Evolutionary conservation across 148 eudicot genomes (phyloP), one percentile per base, ranked within the genome.

Genomic region (Chenopodium album): DNA sequence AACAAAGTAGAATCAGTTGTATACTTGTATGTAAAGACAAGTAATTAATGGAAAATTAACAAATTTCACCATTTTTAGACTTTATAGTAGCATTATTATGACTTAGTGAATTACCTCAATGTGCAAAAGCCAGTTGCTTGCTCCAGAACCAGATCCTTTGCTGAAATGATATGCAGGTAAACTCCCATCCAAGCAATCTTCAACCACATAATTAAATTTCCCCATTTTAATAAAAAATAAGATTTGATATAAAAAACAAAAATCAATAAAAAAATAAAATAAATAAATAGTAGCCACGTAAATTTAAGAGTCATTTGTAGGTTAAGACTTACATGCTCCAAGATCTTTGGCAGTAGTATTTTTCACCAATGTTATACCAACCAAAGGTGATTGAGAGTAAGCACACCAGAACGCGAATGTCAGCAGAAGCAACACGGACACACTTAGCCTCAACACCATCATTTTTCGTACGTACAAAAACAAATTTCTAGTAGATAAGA

Each of bases 101-200:
- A 56, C 3, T 34, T 34, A 34, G 37, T 54, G 14, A 41, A 71
- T 65, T 90, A 91, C 98, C 98, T 95, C 97, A 82, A 95, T 93
- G 78, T 95, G 97, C 80, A 95, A 82, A 85, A 95, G 94, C 97
- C 98, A 95, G 68, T 93, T 95, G 85, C 84, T 80, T 82, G 86
- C 88, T 62, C 98, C 97, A 22, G 97, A 88, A 8, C 97, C 98
- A 73, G 87, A 91, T 82, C 98, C 98, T 87, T 87, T 87, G 82
- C 92, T 89, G 9, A 92, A 29, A 79, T 93, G 98, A 85, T 95
- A 95, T 52, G 94, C 97, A 70, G 98, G 97, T 85, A 95, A 87
- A 85, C 94, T 95, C 80, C 98, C 98, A 71, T 93, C 98, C 91
- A 95, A 91, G 88, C 98, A 95, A 93, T 90, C 98, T 95, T 79